A percentile compares a stretch with the other conserved stretches of the same genome.
phyloP scores from a whole-genome alignment of 371 early-diverging fungal genomes.

The Rhizopus sp. region DNA sequence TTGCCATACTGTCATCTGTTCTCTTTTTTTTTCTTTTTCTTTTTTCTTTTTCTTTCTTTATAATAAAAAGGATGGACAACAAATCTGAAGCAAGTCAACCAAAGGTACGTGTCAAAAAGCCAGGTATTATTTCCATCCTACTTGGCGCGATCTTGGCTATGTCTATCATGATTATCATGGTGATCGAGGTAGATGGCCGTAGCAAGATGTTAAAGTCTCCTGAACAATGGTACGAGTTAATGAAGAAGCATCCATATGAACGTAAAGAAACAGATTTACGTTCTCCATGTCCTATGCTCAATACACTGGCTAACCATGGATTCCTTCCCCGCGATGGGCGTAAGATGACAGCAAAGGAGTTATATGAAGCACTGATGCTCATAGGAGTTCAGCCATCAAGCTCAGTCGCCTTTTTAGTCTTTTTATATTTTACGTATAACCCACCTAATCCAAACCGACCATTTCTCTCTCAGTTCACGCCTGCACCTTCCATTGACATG shows the following conservation, averaged over 20 bases:
- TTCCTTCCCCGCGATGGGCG: conserved; percentile 36
- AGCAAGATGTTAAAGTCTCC: conserved; percentile 5
- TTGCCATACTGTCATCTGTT: background rate
- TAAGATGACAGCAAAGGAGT: conserved; percentile 26
- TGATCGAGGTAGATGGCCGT: conserved; percentile 16
- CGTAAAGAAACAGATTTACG: conserved; percentile 17
- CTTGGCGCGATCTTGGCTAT: conserved; percentile 13
- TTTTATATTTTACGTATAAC: conserved; percentile 17
- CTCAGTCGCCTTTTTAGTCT: conserved; percentile 10
- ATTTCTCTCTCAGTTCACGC: conserved; percentile 12
- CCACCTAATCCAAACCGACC: conserved; percentile 13
- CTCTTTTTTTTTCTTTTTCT: background rate
- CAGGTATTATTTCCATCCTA: background rate
- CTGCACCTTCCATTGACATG: conserved; percentile 18
- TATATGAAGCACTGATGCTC: conserved; percentile 24
- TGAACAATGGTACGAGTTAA: conserved; percentile 26
- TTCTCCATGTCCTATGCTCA: conserved; percentile 43
- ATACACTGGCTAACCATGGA: conserved; percentile 47
- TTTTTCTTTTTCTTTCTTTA: background rate
- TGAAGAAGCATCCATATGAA: conserved; percentile 30
- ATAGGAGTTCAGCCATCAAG: conserved; percentile 17
- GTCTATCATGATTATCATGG: conserved; percentile 4
- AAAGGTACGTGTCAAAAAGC: background rate
- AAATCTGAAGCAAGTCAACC: background rate
- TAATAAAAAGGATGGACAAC: background rate